Evolutionary conservation across 768 basidiomycete species (phyloP), one percentile per base, ranked within the genome.

Genomic region (Russula sp.): DNA sequence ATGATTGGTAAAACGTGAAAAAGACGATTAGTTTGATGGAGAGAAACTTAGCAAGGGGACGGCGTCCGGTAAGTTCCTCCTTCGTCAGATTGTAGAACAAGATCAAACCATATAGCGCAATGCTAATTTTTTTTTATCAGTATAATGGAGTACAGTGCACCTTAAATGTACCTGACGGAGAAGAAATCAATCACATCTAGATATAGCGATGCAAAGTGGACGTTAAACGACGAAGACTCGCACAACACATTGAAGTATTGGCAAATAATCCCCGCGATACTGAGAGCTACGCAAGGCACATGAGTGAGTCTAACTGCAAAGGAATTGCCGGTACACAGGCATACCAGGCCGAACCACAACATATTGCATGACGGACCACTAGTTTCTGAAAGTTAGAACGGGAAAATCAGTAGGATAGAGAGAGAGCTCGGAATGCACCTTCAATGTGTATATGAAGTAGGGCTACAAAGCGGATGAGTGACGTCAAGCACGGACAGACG

Each of bases 321-420:
- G 24, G 28, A 22, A 22, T 18, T 32, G 46, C 7, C 1, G 30
- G 30, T 60, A 22, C 5, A 7, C n/a, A 14, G 20, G 36, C 71
- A 67, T 54, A 81, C 82, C 71, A 63, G 85, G 85, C 59, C 89
- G 80, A 49, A 94, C 76, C 62, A 93, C 83, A 26, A 90, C 85
- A 72, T 94, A 96, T 82, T 97, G 94, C 64, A 97, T 76, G 8
- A 96, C 93, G 46, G 83, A 79, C 91, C 92, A 95, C 84, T 92
- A 71, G 44, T 71, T 40, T 20, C 20, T 54, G 36, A 56, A 20
- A 57, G 13, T 56, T 62, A 48, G 56, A 22, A 59, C 48, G 36
- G 36, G 36, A 36, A 36, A 36, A 36, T 3, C 11, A 16, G 63
- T 24, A 42, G 63, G 34, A 57, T n/a, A 44, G 63, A 22, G 30